phyloP scores from a whole-genome alignment of 1,139 yeast genomes.

The Maudiozyma humilis region DNA sequence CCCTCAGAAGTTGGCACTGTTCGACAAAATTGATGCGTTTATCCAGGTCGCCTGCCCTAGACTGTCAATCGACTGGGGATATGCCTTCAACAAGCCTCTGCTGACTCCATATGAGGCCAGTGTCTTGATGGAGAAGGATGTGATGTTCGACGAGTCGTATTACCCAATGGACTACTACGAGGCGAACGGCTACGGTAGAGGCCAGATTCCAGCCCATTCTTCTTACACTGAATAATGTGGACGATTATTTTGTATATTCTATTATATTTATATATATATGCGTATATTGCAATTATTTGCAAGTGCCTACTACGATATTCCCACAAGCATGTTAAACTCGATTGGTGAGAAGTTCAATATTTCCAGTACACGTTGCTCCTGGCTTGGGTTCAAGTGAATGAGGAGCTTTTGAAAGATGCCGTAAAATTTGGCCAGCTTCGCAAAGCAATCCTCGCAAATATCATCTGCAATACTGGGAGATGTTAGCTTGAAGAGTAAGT shows the following conservation, averaged over 20 bases:
- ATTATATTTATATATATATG: not conserved
- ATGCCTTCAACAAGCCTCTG: constrained; percentile 86
- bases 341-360: constrained; percentile 33
- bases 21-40: constrained; percentile 89
- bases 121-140: constrained; percentile 73
- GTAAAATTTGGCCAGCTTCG: constrained; percentile 47
- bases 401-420: constrained; percentile 42
- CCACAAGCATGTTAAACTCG: constrained; percentile 59
- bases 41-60: constrained; percentile 98
- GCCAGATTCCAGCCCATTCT: constrained; percentile 48
- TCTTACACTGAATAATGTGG: not conserved
- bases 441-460: constrained; percentile 43
- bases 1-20: constrained; percentile 89
- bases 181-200: constrained; percentile 89
- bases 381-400: constrained; percentile 31
- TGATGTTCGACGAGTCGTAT: constrained; percentile 52
- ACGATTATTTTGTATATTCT: not conserved
- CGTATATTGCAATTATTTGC: not conserved
- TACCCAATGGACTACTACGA: constrained; percentile 97
- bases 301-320: constrained; percentile 32
- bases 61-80: constrained; percentile 96
- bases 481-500: constrained; percentile 46
- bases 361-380: constrained; percentile 18
- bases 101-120: constrained; percentile 94
- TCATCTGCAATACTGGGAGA: constrained; percentile 57